These are phyloP conservation scores for Acacia pycnantha DNA, from an alignment of 331 rosid species.

Conservation along the genomic window DNA sequence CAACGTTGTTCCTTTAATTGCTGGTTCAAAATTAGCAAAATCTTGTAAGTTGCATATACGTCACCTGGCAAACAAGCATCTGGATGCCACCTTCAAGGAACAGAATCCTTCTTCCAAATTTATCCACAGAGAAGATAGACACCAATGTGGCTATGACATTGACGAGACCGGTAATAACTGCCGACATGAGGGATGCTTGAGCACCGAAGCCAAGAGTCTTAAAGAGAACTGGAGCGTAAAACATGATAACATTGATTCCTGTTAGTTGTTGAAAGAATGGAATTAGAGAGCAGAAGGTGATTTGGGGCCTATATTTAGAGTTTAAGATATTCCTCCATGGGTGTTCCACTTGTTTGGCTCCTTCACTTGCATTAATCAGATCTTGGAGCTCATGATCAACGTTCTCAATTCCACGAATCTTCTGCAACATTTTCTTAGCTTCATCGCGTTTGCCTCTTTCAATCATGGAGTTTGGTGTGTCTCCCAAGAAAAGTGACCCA, in stretches of 20 bases:
- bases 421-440: not conserved
- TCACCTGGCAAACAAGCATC: not conserved
- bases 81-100: slow-evolving; percentile 1
- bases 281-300: not conserved
- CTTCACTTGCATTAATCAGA: not conserved
- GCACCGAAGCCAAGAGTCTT: not conserved
- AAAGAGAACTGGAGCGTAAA: not conserved
- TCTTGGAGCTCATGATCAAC: not conserved
- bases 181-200: not conserved
- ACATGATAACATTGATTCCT: slow-evolving; percentile 1
- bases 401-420: not conserved
- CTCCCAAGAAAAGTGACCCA: not conserved
- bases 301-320: not conserved
- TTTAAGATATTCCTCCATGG: not conserved
- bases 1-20: too few species aligned
- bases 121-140: not conserved
- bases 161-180: not conserved
- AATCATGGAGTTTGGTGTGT: slow-evolving; percentile 8
- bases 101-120: not conserved
- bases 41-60: too few species aligned
- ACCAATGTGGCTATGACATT: not conserved
- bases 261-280: not conserved
- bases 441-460: not conserved
- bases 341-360: not conserved
- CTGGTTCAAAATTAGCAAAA: too few species aligned